phyloP scores from a whole-genome alignment of 2,329 filamentous ascomycete genomes.

The Hypoxylon sp. region DNA sequence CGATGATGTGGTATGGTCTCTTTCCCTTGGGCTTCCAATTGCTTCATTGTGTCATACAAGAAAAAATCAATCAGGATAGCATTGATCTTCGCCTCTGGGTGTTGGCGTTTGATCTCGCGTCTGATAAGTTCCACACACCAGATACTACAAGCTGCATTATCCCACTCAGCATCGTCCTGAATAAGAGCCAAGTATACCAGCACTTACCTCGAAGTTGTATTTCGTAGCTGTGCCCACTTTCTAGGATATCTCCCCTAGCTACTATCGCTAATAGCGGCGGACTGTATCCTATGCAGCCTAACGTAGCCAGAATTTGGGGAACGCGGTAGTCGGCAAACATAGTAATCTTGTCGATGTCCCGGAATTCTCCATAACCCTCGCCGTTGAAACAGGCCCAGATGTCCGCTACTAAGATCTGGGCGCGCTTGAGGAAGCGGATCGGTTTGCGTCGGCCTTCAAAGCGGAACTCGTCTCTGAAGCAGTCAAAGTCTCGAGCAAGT shows the following conservation, averaged over 20 bases:
- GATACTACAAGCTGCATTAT: slow-evolving; percentile 81
- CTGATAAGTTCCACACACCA: slow-evolving; percentile 95
- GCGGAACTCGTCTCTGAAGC: slow-evolving; percentile 84
- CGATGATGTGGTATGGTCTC: slow-evolving; percentile 85
- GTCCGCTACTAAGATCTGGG: slow-evolving; percentile 96
- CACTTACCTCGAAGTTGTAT: slow-evolving; percentile 83
- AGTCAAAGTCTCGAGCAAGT: slow-evolving; percentile 83
- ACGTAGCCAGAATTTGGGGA: slow-evolving; percentile 88
- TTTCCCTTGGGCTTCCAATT: slow-evolving; percentile 75
- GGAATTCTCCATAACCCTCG: slow-evolving; percentile 81
- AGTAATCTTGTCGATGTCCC: slow-evolving; percentile 94
- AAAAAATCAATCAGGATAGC: slow-evolving; percentile 98
- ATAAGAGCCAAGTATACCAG: slow-evolving; percentile 4
- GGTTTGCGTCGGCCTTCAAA: slow-evolving; percentile 79
- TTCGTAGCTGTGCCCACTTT: slow-evolving; percentile 83
- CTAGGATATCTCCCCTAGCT: slow-evolving; percentile 73
- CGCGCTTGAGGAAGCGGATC: slow-evolving; percentile 90
- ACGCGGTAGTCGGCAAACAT: slow-evolving; percentile 99
- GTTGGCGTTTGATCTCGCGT: slow-evolving; percentile 80
- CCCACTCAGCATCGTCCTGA: slow-evolving; percentile 25
- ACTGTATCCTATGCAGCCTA: slow-evolving; percentile 88
- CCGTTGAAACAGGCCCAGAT: slow-evolving; percentile 96
- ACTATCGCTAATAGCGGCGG: slow-evolving; percentile 83
- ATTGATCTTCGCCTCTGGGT: slow-evolving; percentile 82
- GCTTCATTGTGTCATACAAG: slow-evolving; percentile 94